Evolutionary conservation across 1,284 basidiomycete species (phyloP).

Genomic region (Boletus semigastroideus): DNA sequence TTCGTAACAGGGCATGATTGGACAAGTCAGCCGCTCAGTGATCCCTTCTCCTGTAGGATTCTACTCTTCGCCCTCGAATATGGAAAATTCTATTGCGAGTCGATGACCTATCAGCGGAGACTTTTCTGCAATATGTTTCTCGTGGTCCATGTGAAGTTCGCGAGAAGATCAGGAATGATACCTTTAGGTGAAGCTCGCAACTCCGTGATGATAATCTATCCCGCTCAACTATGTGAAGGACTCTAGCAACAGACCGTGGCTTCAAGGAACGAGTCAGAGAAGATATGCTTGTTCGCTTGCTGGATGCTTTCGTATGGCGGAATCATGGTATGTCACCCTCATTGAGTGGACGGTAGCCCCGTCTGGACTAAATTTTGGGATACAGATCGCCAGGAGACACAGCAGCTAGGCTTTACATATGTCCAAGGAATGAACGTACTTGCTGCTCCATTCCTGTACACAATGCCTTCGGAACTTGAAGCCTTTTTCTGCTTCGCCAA

Average conservation of each 20-base stretch:
- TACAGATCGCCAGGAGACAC: conserved; percentile 67
- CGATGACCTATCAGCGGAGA: conserved; percentile 71
- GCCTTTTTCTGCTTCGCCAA: conserved; percentile 94
- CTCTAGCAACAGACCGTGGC: conserved; percentile 89
- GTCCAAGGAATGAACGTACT: conserved; percentile 99
- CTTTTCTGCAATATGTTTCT: conserved; percentile 80
- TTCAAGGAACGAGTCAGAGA: conserved; percentile 95
- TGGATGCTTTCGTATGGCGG: conserved; percentile 98
- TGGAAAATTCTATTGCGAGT: conserved; percentile 92
- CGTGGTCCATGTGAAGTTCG: conserved; percentile 84
- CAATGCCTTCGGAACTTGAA: conserved; percentile 93
- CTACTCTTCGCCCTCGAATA: conserved; percentile 74
- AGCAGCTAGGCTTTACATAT: conserved; percentile 84
- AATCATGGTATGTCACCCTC: conserved; percentile 61
- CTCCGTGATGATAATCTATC: neutral
- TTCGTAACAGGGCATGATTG: conserved; percentile 31
- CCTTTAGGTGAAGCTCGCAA: conserved; percentile 57
- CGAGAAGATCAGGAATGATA: conserved; percentile 86
- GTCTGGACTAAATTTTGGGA: neutral
- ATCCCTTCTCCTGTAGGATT: conserved; percentile 48
- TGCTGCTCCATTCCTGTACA: conserved; percentile 95
- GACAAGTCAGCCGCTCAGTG: neutral
- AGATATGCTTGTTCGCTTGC: conserved; percentile 91
- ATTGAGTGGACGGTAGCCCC: neutral
- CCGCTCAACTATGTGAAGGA: conserved; percentile 51